phyloP scores from a whole-genome alignment of 2,329 filamentous ascomycete genomes.

The Pseudomassariella vexata region DNA sequence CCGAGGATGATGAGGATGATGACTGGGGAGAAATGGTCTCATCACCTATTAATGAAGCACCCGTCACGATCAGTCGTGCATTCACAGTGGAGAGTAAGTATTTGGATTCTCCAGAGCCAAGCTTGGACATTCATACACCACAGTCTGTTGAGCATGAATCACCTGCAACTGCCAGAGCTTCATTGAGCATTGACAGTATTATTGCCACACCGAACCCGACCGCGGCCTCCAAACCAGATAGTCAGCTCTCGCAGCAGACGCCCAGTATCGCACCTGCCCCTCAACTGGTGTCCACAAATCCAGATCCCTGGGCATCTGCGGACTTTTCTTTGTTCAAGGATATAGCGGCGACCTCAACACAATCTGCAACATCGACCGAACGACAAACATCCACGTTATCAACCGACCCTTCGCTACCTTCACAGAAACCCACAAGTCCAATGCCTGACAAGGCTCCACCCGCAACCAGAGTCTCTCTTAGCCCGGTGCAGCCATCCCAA shows the following conservation, averaged over 20 bases:
- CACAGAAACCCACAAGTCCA: too few relatives aligned
- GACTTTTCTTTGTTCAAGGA: constrained; percentile 19
- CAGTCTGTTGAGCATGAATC: too few relatives aligned
- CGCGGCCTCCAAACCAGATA: too few relatives aligned
- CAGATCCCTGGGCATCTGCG: constrained; percentile 13
- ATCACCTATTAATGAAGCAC: constrained; percentile 23
- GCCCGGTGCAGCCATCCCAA: background rate
- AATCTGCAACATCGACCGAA: too few relatives aligned
- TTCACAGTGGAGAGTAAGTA: constrained; percentile 4
- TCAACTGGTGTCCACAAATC: constrained; percentile 1
- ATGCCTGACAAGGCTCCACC: constrained; percentile 1
- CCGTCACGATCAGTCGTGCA: constrained; percentile 7
- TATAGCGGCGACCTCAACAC: constrained; percentile 7
- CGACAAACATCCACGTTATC: too few relatives aligned
- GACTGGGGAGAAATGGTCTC: constrained; percentile 59
- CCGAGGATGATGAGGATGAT: constrained; percentile 41
- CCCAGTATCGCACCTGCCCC: constrained; percentile 1
- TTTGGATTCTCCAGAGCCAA: constrained; percentile 4
- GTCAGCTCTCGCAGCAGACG: too few relatives aligned
- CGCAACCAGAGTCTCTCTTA: background rate
- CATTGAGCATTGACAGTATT: too few relatives aligned
- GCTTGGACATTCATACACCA: background rate
- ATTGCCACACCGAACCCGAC: background rate
- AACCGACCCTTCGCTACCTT: too few relatives aligned
- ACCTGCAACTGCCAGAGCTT: too few relatives aligned